phyloP scores from a whole-genome alignment of 345 rosid genomes.

The Syzygium aromaticum region DNA sequence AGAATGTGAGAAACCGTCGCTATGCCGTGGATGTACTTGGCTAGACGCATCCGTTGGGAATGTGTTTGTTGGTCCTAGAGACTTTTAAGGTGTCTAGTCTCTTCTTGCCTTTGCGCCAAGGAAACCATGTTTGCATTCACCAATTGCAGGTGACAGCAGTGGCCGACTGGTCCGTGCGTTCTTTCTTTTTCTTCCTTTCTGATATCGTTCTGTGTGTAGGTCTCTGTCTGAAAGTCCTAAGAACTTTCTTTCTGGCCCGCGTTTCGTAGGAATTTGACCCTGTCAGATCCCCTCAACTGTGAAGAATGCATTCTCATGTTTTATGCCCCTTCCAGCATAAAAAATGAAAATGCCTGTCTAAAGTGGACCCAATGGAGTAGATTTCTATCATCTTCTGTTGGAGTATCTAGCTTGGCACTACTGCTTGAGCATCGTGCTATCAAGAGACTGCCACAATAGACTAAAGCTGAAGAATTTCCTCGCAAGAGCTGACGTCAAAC shows the following conservation, averaged over 20 bases:
- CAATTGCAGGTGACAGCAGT: not conserved
- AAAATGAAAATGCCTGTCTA: not conserved
- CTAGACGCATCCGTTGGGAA: constrained; percentile 23
- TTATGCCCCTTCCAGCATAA: not conserved
- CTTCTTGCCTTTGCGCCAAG: not conserved
- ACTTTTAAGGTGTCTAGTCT: constrained; percentile 16
- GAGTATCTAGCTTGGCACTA: not conserved
- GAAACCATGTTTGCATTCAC: not conserved
- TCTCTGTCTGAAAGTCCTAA: not conserved
- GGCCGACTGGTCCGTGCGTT: not conserved
- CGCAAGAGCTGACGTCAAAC: not conserved
- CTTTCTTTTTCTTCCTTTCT: not conserved
- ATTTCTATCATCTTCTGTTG: not conserved
- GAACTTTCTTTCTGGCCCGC: not conserved
- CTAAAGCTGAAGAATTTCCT: not conserved
- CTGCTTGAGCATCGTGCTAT: not conserved
- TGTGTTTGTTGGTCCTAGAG: constrained; percentile 57
- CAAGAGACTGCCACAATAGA: not conserved
- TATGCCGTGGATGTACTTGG: constrained; percentile 1
- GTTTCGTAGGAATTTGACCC: not conserved
- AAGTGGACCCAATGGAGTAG: not conserved
- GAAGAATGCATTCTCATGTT: not conserved
- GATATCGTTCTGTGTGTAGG: not conserved
- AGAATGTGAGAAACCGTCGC: constrained; percentile 17
- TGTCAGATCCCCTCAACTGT: not conserved